A percentile compares a stretch with the other conserved stretches of the same genome.
These are phyloP conservation scores for Neonectria hederae DNA, from an alignment of 2,329 filamentous ascomycete species.

Conservation along the genomic window DNA sequence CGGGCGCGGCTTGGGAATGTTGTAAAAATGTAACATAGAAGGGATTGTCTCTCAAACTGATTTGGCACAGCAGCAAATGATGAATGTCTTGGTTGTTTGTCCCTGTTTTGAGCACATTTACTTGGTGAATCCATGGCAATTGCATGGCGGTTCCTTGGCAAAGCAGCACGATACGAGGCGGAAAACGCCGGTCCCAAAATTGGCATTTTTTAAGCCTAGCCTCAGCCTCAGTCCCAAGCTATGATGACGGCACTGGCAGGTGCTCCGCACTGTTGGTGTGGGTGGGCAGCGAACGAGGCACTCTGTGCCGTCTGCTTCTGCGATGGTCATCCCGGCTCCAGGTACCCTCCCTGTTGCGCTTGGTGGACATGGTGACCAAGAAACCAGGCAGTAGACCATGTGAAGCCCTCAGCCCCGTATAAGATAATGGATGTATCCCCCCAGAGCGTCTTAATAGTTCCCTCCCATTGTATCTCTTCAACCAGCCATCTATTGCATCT, in stretches of 20 bases:
- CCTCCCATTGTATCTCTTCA: conserved; percentile 16
- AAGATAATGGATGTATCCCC: conserved; percentile 37
- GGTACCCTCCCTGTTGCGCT: conserved; percentile 35
- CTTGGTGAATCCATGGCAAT: neutral
- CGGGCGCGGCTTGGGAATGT: conserved; percentile 24
- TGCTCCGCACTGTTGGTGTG: conserved; percentile 25
- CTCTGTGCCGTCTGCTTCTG: neutral
- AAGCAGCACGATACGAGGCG: neutral
- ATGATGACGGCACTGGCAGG: conserved; percentile 7
- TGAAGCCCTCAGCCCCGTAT: conserved; percentile 33
- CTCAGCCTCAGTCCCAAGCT: conserved; percentile 6
- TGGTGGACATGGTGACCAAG: conserved; percentile 38
- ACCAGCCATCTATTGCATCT: neutral
- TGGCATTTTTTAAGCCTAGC: neutral
- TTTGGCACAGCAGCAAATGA: conserved; percentile 15
- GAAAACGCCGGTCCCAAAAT: neutral
- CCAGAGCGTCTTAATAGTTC: neutral
- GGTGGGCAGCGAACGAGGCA: conserved; percentile 31
- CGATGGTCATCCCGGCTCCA: conserved; percentile 32
- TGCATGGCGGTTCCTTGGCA: neutral
- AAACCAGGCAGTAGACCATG: conserved; percentile 42
- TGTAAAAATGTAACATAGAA: conserved; percentile 43
- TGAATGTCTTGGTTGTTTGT: conserved; percentile 7
- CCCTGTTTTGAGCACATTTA: neutral
- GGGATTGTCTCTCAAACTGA: conserved; percentile 20